phyloP scores from a whole-genome alignment of 2,329 filamentous ascomycete species.

The Phyllosticta capitalensis region DNA sequence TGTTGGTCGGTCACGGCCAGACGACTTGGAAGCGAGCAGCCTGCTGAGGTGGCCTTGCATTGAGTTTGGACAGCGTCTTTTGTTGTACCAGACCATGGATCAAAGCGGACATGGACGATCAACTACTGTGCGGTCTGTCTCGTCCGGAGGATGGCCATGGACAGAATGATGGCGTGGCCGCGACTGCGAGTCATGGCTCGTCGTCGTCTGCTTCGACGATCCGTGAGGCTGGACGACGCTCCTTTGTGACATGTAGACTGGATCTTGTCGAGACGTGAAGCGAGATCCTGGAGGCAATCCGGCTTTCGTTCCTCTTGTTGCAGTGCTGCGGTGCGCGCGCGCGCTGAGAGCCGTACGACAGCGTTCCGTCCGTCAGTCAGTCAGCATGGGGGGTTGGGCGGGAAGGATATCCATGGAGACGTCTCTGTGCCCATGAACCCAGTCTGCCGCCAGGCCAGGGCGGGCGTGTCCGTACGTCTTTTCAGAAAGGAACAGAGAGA shows the following conservation, averaged over 20 bases:
- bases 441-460: background rate
- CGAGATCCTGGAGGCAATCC: background rate
- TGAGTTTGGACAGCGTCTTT: background rate
- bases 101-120: background rate
- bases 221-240: background rate
- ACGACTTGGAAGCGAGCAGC: background rate
- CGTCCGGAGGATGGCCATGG: no score
- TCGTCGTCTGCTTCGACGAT: no score
- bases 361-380: background rate
- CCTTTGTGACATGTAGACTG: background rate
- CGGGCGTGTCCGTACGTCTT: background rate
- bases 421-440: background rate
- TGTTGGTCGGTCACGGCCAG: background rate
- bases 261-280: background rate
- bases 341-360: background rate
- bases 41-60: background rate
- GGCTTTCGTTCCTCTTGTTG: background rate
- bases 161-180: no score
- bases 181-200: background rate
- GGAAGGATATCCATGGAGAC: background rate
- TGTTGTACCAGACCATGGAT: background rate
- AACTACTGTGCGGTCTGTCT: background rate
- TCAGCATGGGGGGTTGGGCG: background rate
- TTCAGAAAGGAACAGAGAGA: background rate
- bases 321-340: background rate